Evolutionary conservation across 352 stramenopile genomes (phyloP), one percentile per base, ranked within the genome.

Genomic region (Peronospora destructor): DNA sequence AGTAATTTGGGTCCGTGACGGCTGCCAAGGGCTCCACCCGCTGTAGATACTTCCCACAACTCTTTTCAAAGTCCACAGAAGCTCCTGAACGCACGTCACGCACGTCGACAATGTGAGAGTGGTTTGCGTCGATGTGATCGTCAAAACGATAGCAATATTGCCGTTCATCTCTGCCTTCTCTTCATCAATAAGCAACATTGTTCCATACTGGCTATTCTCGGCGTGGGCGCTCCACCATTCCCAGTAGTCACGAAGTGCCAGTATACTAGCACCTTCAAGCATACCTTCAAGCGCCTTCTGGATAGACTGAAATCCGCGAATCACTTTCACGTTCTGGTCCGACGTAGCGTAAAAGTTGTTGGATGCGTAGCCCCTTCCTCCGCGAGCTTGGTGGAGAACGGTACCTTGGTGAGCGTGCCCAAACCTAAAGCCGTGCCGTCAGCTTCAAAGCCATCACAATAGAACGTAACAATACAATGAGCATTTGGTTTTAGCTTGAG

Each of bases 51-150:
- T 71, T 74, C 30, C 53, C 61, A 16, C 64, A 69, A 50, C 59
- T 76, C 37, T 70, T 66, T 9, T 57, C 59, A 39, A 91, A 91
- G n/a, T 72, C 49, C n/a, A n/a, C n/a, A n/a, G 71, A 61, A 0
- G 33, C 36, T 13, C 81, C 84, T 1, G 66, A 73, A 6, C 48
- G 32, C 10, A 62, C 66, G 48, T 87, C 70, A 26, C 83, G 80
- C 11, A 87, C 81, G 33, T 90, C 81, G 7, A 91, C 81, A 66
- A 89, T 94, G 54, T 91, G 79, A 10, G 75, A 51, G 45, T 86
- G 59, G 34, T 84, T 64, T 2, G 72, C 68, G 39, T 91, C 76
- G 36, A 91, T 83, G 51, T 91, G 81, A 49, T 91, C 79, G 44
- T 91, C 81, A 49, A 90, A 84, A 52, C 90, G 23, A 87, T 61